Evolutionary conservation across 805 yeast species (phyloP), one percentile per base, ranked within the genome.

Genomic region (Tetrapisispora fleetii): DNA sequence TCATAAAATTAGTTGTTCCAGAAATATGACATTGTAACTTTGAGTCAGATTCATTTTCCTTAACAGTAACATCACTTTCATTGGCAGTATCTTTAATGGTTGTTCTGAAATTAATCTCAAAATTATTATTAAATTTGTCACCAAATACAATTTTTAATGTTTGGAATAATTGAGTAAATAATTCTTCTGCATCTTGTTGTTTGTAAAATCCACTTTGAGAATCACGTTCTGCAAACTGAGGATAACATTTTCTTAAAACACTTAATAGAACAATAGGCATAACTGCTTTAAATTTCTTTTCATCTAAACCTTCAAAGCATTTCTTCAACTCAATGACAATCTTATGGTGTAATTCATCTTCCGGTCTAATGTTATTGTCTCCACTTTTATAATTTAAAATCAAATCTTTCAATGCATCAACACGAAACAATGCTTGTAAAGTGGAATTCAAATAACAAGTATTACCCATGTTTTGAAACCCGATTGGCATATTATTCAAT

Each of bases 171-270:
- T 85, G 91, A 8, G 96, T 83, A 68, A 80, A 89, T 17, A 91
- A 85, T 65, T 93, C 99, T 69, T 93, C 99, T 0, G 99, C 99
- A 71, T 93, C 99, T 69, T 93, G 99, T 69, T 93, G 99, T 67
- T 87, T 89, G 62, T 77, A 85, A 49, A 75, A 69, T 1, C 97
- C 97, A 40, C 71, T 68, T 45, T 72, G 71, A 28, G 71, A 69
- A 52, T 79, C 83, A 51, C 80, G 78, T 63, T 91, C 97, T 40
- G 84, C 85, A 67, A 93, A 93, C 67, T 93, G 98, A 1, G 98
- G 97, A 62, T 79, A 85, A 17, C 72, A 69, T 43, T 73, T 69
- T 63, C 96, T 80, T 55, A 86, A 71, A 30, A 78, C 70, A 36
- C 79, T 72, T 52, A 93, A 70, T 50, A 91, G 77, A 39, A 79